phyloP scores from a whole-genome alignment of 1,284 basidiomycete genomes.

The Naganishia sp. region DNA sequence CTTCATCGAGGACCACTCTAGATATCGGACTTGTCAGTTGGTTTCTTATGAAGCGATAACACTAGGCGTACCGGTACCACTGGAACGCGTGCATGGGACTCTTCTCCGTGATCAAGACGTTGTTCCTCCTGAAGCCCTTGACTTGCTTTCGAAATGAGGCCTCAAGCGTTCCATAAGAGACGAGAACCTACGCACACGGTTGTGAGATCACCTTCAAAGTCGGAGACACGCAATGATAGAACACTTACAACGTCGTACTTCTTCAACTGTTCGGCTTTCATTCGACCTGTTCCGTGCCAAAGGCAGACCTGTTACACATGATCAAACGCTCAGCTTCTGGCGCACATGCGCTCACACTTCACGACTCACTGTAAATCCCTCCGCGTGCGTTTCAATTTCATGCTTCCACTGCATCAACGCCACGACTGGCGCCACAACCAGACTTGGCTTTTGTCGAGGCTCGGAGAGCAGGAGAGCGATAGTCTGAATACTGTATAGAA shows the following conservation, averaged over 20 bases:
- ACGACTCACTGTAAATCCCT: conserved; percentile 61
- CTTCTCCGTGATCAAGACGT: conserved; percentile 81
- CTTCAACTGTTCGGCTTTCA: conserved; percentile 65
- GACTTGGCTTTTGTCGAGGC: conserved; percentile 69
- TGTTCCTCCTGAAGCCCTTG: conserved; percentile 84
- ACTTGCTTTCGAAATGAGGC: conserved; percentile 92
- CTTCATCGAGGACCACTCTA: conserved; percentile 74
- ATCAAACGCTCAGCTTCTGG: background rate
- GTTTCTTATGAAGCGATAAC: background rate
- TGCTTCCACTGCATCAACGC: conserved; percentile 99
- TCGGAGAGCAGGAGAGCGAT: conserved; percentile 80
- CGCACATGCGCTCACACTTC: background rate
- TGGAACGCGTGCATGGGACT: conserved; percentile 81
- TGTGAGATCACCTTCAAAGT: conserved; percentile 6
- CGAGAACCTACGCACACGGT: conserved; percentile 42
- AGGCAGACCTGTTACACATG: conserved; percentile 63
- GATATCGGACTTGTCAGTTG: background rate
- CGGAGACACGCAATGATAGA: conserved; percentile 1
- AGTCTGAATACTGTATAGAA: conserved; percentile 78
- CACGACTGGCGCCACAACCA: conserved; percentile 94
- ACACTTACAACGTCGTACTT: conserved; percentile 80
- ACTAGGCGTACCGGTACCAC: conserved; percentile 70
- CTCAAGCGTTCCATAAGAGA: conserved; percentile 77
- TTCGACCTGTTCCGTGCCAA: conserved; percentile 79
- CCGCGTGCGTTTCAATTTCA: conserved; percentile 82